Conservation (phyloP, 768 basidiomycete genomes). For the Suillus weaverae region DNA sequence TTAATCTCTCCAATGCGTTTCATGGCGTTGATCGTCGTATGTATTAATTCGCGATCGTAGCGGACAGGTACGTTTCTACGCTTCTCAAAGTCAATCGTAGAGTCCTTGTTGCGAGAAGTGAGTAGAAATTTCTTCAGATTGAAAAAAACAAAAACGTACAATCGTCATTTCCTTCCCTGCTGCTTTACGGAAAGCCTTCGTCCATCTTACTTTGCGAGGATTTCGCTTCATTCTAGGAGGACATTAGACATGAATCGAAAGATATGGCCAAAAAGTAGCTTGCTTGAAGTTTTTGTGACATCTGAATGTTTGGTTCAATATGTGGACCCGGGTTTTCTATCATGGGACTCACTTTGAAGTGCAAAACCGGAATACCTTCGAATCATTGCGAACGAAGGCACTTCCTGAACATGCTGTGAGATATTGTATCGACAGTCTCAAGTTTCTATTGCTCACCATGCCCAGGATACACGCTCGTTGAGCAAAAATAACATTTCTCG, state of each 20-base stretch:
- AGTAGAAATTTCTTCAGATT: constrained; percentile 1
- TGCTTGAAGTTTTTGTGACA: constrained; percentile 99
- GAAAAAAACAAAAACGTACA: constrained; percentile 48
- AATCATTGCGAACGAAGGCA: constrained; percentile 96
- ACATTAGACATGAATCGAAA: background rate
- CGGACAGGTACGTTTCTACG: constrained; percentile 95
- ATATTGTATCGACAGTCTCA: background rate
- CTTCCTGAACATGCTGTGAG: constrained; percentile 49
- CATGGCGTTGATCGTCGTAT: constrained; percentile 95
- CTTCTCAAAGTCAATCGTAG: constrained; percentile 99
- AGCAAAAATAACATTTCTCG: constrained; percentile 99
- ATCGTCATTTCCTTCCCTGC: constrained; percentile 99
- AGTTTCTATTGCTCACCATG: constrained; percentile 58
- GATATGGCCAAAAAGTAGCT: constrained; percentile 15
- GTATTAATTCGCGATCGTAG: constrained; percentile 91
- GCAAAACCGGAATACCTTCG: constrained; percentile 97
- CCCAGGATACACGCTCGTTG: constrained; percentile 93
- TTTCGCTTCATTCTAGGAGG: constrained; percentile 92
- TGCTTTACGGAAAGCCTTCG: constrained; percentile 98
- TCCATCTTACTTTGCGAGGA: constrained; percentile 98
- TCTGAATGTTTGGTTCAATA: constrained; percentile 41
- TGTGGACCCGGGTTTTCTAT: background rate
- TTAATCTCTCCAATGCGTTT: constrained; percentile 93
- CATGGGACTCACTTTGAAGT: constrained; percentile 78
- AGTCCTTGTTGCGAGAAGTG: constrained; percentile 63